Evolutionary conservation across 306 rosid genomes (phyloP).

Genomic region (Pyrus communis): DNA sequence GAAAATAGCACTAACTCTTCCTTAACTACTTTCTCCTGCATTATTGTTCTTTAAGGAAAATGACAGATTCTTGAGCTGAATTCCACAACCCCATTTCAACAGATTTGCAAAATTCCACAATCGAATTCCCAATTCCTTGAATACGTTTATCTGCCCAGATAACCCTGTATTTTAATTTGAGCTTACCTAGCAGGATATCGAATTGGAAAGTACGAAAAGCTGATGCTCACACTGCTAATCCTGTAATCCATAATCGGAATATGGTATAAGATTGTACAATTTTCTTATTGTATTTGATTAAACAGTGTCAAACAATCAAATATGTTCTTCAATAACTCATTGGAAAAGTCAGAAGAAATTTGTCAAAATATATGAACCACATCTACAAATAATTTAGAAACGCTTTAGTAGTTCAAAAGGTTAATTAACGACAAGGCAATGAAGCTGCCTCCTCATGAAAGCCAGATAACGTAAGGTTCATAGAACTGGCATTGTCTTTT

Average conservation of each 20-base stretch:
- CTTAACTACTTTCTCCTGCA: too few species aligned
- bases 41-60: too few species aligned
- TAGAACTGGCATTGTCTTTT: neutral
- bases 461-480: neutral
- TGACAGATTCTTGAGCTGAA: too few species aligned
- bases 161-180: neutral
- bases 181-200: neutral
- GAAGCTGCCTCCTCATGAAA: conserved; percentile 11
- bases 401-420: neutral
- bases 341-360: neutral
- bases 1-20: too few species aligned
- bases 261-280: neutral
- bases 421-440: neutral
- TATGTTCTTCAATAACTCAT: neutral
- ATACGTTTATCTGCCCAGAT: neutral
- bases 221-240: neutral
- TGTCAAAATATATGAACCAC: neutral
- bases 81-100: too few species aligned
- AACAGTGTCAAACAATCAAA: neutral
- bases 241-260: neutral
- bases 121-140: neutral
- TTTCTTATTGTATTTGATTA: neutral
- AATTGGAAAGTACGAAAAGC: neutral
- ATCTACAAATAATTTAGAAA: neutral
- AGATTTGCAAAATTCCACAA: neutral